phyloP scores from a whole-genome alignment of 495 filamentous ascomycete species.

The Clohesyomyces aquaticus region DNA sequence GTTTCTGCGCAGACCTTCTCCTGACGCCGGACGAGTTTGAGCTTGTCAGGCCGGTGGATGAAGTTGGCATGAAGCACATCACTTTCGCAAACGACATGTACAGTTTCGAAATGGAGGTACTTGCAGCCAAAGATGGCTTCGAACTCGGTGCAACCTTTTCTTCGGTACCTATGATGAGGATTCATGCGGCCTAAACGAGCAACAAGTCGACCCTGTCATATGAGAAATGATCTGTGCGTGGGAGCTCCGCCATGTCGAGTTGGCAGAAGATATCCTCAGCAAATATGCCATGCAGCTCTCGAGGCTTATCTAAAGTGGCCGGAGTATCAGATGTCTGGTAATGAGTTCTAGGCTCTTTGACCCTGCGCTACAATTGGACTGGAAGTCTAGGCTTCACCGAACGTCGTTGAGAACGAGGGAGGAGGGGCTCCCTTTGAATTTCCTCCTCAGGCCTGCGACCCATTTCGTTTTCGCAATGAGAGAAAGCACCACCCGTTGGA shows the following conservation, averaged over 20 bases:
- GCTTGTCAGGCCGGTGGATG: not conserved
- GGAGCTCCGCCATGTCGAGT: slow-evolving; percentile 1
- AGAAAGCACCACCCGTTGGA: too few relatives aligned
- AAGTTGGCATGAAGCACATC: not conserved
- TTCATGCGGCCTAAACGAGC: not conserved
- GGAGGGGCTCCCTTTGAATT: too few relatives aligned
- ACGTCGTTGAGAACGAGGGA: too few relatives aligned
- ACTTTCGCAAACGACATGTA: not conserved
- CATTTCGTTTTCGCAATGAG: too few relatives aligned
- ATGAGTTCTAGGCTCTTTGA: slow-evolving; percentile 4
- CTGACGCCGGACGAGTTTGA: slow-evolving; percentile 3
- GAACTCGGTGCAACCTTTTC: not conserved
- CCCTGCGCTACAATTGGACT: not conserved
- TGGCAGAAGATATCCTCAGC: not conserved
- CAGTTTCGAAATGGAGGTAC: slow-evolving; percentile 7
- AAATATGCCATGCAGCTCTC: not conserved
- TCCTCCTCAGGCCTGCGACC: too few relatives aligned
- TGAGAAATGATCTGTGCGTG: not conserved
- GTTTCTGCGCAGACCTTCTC: not conserved
- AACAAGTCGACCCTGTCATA: not conserved
- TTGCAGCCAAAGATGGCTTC: slow-evolving; percentile 4
- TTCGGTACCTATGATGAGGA: slow-evolving; percentile 1
- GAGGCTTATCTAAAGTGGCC: not conserved
- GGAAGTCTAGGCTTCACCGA: not conserved
- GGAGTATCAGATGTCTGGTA: slow-evolving; percentile 6